Base-by-base conservation (phyloP, 306 rosid genomes). In the Fagus crenata region DNA sequence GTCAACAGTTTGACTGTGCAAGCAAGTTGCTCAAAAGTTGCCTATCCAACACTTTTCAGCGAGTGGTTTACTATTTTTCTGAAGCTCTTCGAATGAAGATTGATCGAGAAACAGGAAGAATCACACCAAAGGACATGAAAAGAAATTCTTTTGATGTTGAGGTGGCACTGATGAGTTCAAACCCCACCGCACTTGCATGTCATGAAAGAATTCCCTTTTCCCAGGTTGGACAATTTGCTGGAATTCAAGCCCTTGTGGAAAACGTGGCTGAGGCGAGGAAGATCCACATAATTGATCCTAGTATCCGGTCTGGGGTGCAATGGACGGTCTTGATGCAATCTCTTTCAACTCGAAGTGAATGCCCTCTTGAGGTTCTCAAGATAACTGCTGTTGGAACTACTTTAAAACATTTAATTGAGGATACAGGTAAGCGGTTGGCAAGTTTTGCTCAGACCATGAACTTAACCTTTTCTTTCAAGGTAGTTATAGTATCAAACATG, bases 31-130 rank as follows among this genome's bases (percentile, higher is more conserved):
- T 92, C 5, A 39, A n/a, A n/a, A n/a, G n/a, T n/a, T n/a, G n/a
- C n/a, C n/a, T n/a, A n/a, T n/a, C n/a, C n/a, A n/a, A n/a, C n/a
- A n/a, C n/a, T n/a, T n/a, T n/a, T n/a, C 83, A 87, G 46, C 83
- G 96, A 2, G 55, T 87, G 4, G 87, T 88, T 73, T 78, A 51
- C 76, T 87, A 83, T 22, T 92, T 90, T 42, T 78, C 85, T 3
- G 85, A 85, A 74, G 96, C 91, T 72, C 89, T 92, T 56, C 72
- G 28, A 13, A 91, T 76, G 14, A 92, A 73, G 81, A 87, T 90
- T 69, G 82, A 85, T 61, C 56, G 49, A 80, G 86, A 87, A 84
- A 90, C 90, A 0, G 91, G 93, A 75, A 80, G 90, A 65, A 22
- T 60, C 75, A 68, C 77, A 36, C 3, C 76, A 18, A 61, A 79